A percentile compares a stretch with the other conserved stretches of the same genome.
Conservation (phyloP, 306 rosid genomes). For the Cucurbita ficifolia region DNA sequence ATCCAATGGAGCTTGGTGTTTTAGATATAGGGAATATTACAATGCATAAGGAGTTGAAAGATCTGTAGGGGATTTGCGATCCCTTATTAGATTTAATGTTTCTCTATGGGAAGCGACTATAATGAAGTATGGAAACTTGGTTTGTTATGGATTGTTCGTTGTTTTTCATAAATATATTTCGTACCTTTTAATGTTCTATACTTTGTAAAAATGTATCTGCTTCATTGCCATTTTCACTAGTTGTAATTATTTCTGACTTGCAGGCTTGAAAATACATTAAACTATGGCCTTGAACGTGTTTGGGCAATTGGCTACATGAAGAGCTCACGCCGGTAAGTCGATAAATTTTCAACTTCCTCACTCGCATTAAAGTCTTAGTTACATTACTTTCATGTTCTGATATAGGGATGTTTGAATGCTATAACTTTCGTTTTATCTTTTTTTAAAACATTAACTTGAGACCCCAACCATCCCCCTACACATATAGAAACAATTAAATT, state of each 20-base stretch:
- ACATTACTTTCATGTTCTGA: not conserved
- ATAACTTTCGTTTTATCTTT: not conserved
- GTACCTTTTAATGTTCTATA: not conserved
- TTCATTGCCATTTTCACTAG: not conserved
- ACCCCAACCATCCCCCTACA: not conserved
- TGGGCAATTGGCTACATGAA: slow-evolving; percentile 98
- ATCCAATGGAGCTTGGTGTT: not conserved
- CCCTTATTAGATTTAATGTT: not conserved
- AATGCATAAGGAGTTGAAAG: not conserved
- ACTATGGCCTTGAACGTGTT: slow-evolving; percentile 97
- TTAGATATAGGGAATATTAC: not conserved
- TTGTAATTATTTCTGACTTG: not conserved
- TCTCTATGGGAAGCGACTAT: not conserved
- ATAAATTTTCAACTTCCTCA: not conserved
- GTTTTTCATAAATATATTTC: not conserved
- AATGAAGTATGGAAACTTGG: not conserved
- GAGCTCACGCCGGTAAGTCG: slow-evolving; percentile 84
- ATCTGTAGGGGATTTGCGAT: not conserved
- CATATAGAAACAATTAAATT: not conserved
- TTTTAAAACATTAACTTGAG: not conserved
- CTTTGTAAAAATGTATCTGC: not conserved
- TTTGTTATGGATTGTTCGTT: not conserved
- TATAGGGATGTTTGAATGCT: not conserved
- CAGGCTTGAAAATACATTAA: slow-evolving; percentile 98
- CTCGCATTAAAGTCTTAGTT: not conserved